Evolutionary conservation across 441 rosid species (phyloP), one percentile per base, ranked within the genome.

Genomic region (Bocquillonia castaneifolia): DNA sequence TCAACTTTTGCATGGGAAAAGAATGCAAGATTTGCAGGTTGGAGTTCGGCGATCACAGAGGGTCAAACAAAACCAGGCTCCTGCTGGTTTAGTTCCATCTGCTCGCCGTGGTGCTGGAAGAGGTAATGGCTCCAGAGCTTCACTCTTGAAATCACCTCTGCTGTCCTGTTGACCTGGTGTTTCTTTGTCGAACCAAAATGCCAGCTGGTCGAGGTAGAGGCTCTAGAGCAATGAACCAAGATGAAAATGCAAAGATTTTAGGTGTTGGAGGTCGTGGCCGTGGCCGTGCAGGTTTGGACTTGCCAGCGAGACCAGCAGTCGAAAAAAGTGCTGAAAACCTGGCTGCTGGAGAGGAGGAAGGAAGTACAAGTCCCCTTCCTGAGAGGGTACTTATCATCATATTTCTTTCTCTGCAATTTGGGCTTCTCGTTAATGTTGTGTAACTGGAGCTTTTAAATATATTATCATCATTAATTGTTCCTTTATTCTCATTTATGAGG

Each of bases 331-430:
- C 82, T 3, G 84, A 82, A 44, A 85, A 78, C 73, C 69, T 83
- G 74, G 69, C 74, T 34, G 77, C 74, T 40, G 81, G 71, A 4
- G 83, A 82, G 51, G 87, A 85, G 34, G 90, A 86, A 72, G 85
- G 83, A 74, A 74, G 77, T 70, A 68, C 81, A n/a, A 74, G 79
- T 64, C 82, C 85, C 29, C 75, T 86, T 78, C 90, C 90, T 18
- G 86, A 86, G 63, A 82, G 80, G 87, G 90, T 83, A 79, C 52
- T 56, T 47, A 50, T 70, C 56, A 73, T 66, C 57, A 10, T 40
- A 4, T 57, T 1, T 25, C 23, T 14, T 53, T 50, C 20, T 54
- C 66, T 20, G 44, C 18, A 17, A 18, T 22, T 72, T 32, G 15
- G 20, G 18, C 47, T 71, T 26, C 63, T 32, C 20, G 18, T 40